Base-by-base conservation (phyloP, 1,139 yeast genomes). In the Sugiyamaella japonica region DNA sequence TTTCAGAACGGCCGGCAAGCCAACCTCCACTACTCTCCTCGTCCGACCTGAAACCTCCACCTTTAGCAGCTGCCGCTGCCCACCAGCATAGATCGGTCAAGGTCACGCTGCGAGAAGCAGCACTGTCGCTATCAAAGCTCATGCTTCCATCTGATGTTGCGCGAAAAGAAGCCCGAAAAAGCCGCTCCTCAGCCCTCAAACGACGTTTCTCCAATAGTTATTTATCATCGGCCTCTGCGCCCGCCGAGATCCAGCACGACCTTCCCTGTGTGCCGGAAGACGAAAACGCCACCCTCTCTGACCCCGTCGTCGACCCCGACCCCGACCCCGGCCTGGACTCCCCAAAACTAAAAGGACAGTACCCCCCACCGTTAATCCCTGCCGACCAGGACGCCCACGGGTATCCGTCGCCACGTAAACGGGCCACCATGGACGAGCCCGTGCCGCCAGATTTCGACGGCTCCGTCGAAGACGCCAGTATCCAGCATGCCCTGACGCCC, bases 121-220 rank as follows among this genome's bases (percentile, higher is more conserved):
- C 54, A 12, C 23, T 44, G 8, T 31, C 46, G 8, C 31, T 53
- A 32, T 50, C 56, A 12, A 49, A 43, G 32, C 45, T 56, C 12
- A 32, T 57, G 45, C 36, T 58, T 34, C 59, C 61, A 25, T 56
- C 59, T 2, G 61, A 59, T 20, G 44, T 58, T 9, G 59, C 61
- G 3, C 51, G 52, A 16, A 54, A 51, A 34, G 61, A 59, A 29
- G 56, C 55, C 13, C 43, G 60, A 6, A 41, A 45, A 39, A 58
- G 50, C 53, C 25, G 42, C n/a, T 42, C 59, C 5, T 54, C 57
- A 7, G 44, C 40, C 6, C 53, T 59, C 16, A 57, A 58, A 20
- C 56, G 60, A 25, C 54, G 54, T 16, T 42, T 52, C 17, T 52
- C 55, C 41, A 47, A 23, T 36, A 47, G 44, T 29, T 15, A 32